A percentile compares a stretch with the other conserved stretches of the same genome.
phyloP scores from a whole-genome alignment of 192 early-diverging fungal genomes.

The Podila horticola region DNA sequence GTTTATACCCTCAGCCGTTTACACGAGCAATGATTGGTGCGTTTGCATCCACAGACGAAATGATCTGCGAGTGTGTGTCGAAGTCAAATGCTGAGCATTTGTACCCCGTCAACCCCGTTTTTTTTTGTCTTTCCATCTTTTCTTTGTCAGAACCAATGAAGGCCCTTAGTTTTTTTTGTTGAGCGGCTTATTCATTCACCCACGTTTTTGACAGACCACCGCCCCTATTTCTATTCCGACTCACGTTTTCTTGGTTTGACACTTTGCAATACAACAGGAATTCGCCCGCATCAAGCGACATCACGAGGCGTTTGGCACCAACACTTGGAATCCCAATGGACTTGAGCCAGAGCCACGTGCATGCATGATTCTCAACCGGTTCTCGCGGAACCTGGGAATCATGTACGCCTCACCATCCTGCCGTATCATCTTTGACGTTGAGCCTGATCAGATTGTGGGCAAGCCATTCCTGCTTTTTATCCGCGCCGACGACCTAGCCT shows the following conservation, averaged over 20 bases:
- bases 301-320: constrained; percentile 26
- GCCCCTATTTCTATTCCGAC: not conserved
- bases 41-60: too few species aligned
- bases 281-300: constrained; percentile 41
- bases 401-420: constrained; percentile 52
- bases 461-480: constrained; percentile 41
- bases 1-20: too few species aligned
- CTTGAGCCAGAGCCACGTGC: constrained; percentile 45
- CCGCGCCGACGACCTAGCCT: constrained; percentile 32
- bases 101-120: too few species aligned
- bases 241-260: not conserved
- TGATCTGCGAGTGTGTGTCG: too few species aligned
- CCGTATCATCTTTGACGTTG: constrained; percentile 28
- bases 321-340: constrained; percentile 37
- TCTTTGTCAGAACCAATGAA: too few species aligned
- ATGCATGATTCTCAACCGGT: constrained; percentile 53
- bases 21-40: too few species aligned
- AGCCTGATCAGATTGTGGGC: constrained; percentile 24
- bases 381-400: constrained; percentile 33
- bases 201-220: not conserved
- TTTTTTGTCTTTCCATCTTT: too few species aligned
- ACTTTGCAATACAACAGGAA: constrained; percentile 11
- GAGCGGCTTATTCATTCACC: not conserved
- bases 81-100: too few species aligned
- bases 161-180: too few species aligned